Percentiles rank a stretch among this genome's conserved stretches.
Conservation (phyloP, 2,329 filamentous ascomycete genomes). For the Talaromyces sp. region DNA sequence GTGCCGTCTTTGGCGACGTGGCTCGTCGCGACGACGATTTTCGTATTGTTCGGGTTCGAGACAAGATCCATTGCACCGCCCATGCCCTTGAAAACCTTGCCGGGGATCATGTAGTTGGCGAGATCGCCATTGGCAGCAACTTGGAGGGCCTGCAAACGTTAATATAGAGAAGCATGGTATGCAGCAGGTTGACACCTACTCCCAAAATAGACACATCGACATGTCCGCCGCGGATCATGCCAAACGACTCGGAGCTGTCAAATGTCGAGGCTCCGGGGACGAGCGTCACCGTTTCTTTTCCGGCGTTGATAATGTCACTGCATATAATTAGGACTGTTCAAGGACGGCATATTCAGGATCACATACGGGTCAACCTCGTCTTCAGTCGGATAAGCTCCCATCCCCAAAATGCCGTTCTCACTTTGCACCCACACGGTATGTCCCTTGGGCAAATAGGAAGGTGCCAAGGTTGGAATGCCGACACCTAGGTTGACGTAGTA, state of each 20-base stretch:
- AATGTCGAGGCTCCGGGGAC: constrained; percentile 74
- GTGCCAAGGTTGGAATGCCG: constrained; percentile 88
- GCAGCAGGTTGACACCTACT: constrained; percentile 50
- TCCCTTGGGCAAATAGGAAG: constrained; percentile 71
- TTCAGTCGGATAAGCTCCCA: constrained; percentile 66
- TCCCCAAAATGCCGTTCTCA: constrained; percentile 71
- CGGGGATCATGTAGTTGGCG: constrained; percentile 58
- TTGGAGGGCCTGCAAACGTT: constrained; percentile 61
- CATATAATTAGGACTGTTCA: background rate
- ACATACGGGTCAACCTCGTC: constrained; percentile 65
- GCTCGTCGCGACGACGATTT: constrained; percentile 90
- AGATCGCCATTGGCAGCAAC: constrained; percentile 72
- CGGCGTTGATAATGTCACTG: constrained; percentile 81
- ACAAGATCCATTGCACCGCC: constrained; percentile 73
- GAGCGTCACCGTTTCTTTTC: constrained; percentile 87
- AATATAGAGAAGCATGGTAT: background rate
- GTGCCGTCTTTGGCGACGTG: constrained; percentile 94
- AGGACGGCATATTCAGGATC: background rate
- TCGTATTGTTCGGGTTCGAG: constrained; percentile 65
- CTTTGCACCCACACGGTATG: constrained; percentile 78
- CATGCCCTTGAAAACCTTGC: constrained; percentile 63
- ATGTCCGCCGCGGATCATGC: constrained; percentile 81
- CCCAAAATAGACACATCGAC: constrained; percentile 84
- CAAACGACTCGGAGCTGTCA: constrained; percentile 83
- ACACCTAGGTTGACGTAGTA: constrained; percentile 91